Percentiles rank a stretch among this genome's conserved stretches.
phyloP scores from a whole-genome alignment of 345 rosid genomes.

The Pseudoturritis turrita region DNA sequence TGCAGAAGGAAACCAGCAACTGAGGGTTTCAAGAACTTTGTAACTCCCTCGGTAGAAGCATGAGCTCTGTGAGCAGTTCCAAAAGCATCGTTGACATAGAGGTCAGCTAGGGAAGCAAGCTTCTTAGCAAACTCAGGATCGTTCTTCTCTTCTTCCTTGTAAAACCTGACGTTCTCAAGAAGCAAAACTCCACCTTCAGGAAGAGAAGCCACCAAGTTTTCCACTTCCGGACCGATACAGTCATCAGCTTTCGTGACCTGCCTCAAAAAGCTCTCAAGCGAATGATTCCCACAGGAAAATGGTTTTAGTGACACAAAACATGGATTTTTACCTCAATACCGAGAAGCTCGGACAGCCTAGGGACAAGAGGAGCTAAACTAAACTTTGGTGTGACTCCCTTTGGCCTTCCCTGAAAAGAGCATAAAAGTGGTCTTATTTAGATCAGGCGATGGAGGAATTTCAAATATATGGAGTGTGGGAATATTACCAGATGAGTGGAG shows the following conservation, averaged over 20 bases:
- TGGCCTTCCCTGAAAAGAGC: conserved; percentile 74
- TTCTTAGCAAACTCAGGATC: conserved; percentile 93
- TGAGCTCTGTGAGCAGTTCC: conserved; percentile 96
- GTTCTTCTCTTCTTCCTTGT: conserved; percentile 95
- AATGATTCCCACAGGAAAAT: not conserved
- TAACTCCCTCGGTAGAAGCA: conserved; percentile 90
- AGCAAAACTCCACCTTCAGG: conserved; percentile 79
- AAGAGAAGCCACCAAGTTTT: conserved; percentile 56
- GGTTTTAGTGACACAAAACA: not conserved
- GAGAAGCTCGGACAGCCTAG: conserved; percentile 81
- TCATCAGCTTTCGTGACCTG: conserved; percentile 86
- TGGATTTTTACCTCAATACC: conserved; percentile 55
- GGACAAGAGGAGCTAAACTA: conserved; percentile 91
- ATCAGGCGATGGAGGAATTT: not conserved
- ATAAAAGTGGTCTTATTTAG: too few relatives aligned
- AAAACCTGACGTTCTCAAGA: conserved; percentile 85
- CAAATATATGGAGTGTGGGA: not conserved
- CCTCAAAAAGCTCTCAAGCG: not conserved
- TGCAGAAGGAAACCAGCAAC: conserved; percentile 97
- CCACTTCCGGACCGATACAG: conserved; percentile 77
- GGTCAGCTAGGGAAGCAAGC: conserved; percentile 81
- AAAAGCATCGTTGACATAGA: conserved; percentile 89
- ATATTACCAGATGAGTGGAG: conserved; percentile 76
- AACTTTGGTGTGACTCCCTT: conserved; percentile 92
- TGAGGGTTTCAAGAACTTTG: conserved; percentile 79